Percentiles rank a stretch among this genome's conserved stretches.
phyloP scores from a whole-genome alignment of 495 filamentous ascomycete genomes.

The Elasticomyces elasticus region DNA sequence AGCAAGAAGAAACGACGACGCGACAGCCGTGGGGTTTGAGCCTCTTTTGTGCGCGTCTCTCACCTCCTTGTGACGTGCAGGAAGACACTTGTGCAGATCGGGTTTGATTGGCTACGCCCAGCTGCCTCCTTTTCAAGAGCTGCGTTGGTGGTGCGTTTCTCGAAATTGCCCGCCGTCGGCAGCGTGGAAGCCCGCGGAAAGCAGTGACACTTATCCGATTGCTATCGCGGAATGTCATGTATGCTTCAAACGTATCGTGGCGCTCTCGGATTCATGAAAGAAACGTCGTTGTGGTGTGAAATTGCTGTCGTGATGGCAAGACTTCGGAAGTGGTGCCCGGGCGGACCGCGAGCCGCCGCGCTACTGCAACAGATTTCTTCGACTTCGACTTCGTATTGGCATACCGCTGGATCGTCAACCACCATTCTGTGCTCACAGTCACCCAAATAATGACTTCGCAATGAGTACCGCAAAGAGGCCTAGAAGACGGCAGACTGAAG shows the following conservation, averaged over 20 bases:
- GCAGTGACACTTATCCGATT: no score
- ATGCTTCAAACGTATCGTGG: no score
- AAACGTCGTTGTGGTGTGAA: no score
- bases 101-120: background rate
- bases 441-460: constrained; percentile 1
- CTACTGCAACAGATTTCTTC: no score
- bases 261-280: no score
- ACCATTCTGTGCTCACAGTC: background rate
- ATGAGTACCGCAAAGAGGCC: constrained; percentile 22
- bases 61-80: background rate
- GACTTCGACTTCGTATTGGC: background rate
- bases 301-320: no score
- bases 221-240: no score
- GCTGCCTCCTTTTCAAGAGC: background rate
- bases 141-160: background rate
- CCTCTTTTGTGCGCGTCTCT: background rate
- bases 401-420: background rate
- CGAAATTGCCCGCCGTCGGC: background rate
- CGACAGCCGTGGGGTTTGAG: background rate
- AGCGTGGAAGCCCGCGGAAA: no score
- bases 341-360: no score
- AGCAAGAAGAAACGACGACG: background rate
- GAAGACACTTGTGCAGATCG: background rate
- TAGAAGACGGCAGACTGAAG: constrained; percentile 11
- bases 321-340: no score